These are phyloP conservation scores for Panicum hallii DNA, from an alignment of 202 grass and related monocot species.

Conservation along the genomic window DNA sequence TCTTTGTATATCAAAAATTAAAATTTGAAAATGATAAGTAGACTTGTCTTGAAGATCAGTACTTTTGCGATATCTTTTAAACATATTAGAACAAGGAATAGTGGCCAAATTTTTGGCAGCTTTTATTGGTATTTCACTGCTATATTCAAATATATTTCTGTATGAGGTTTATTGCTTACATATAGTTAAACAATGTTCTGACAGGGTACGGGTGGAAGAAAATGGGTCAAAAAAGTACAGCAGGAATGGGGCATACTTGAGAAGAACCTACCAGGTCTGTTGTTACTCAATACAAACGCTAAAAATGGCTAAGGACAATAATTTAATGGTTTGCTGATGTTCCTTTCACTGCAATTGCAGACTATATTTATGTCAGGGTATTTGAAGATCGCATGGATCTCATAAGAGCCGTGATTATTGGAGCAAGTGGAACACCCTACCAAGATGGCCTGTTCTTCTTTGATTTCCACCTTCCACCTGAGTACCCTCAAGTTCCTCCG, in stretches of 20 bases:
- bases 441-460: constrained; percentile 99
- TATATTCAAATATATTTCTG: neutral
- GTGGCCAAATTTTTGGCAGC: neutral
- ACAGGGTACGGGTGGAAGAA: constrained; percentile 81
- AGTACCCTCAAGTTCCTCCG: constrained; percentile 92
- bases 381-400: constrained; percentile 98
- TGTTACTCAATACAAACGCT: constrained; percentile 21
- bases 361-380: constrained; percentile 95
- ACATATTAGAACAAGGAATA: constrained; percentile 1
- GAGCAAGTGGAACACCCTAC: constrained; percentile 93
- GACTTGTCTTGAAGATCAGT: constrained; percentile 12
- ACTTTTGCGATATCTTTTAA: neutral
- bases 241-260: constrained; percentile 99
- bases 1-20: constrained; percentile 19
- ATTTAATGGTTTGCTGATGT: constrained; percentile 40
- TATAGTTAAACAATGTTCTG: constrained; percentile 39
- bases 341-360: constrained; percentile 61
- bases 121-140: constrained; percentile 26
- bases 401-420: constrained; percentile 91
- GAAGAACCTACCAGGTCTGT: constrained; percentile 91
- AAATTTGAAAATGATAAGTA: constrained; percentile 3
- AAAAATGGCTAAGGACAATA: constrained; percentile 18
- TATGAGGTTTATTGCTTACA: constrained; percentile 36
- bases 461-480: constrained; percentile 89
- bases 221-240: constrained; percentile 94